Percentiles rank a stretch among this genome's conserved stretches.
These are phyloP conservation scores for Trametes hirsuta DNA, from an alignment of 1,284 basidiomycete genomes.

Conservation along the genomic window DNA sequence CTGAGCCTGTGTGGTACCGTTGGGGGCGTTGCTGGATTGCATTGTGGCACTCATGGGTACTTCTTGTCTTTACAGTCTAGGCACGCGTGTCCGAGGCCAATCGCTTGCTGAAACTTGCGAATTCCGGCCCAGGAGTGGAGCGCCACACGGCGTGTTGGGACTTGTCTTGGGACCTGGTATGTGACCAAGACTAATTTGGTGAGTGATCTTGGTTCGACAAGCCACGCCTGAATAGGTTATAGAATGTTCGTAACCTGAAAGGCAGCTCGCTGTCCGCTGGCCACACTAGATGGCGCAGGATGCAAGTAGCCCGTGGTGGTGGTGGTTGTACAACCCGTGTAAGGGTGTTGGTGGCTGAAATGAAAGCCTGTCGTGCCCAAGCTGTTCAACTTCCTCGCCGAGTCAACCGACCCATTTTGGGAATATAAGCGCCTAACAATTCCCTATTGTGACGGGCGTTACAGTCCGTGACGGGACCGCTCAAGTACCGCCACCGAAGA, in stretches of 20 bases:
- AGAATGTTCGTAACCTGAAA: not conserved
- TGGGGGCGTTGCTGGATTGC: not conserved
- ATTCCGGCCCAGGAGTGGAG: not conserved
- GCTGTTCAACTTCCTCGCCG: conserved; percentile 2
- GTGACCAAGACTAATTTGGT: conserved; percentile 21
- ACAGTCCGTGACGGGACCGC: not conserved
- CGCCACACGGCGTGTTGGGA: conserved; percentile 11
- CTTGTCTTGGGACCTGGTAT: not conserved
- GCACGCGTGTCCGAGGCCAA: conserved; percentile 6
- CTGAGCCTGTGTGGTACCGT: not conserved
- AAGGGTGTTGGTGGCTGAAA: conserved; percentile 17
- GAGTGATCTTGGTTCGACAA: conserved; percentile 16
- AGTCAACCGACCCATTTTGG: conserved; percentile 12
- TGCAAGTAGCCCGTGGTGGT: conserved; percentile 9
- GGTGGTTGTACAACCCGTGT: conserved; percentile 16
- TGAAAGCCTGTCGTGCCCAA: conserved; percentile 9
- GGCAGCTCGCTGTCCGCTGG: not conserved
- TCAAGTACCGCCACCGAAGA: not conserved
- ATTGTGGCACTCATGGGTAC: conserved; percentile 21
- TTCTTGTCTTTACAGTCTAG: conserved; percentile 4
- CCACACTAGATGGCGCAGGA: not conserved
- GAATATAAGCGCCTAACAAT: not conserved
- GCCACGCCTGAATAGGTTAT: not conserved
- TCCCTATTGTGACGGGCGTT: conserved; percentile 1
- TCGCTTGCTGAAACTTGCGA: not conserved